Evolutionary conservation across 2,329 filamentous ascomycete species (phyloP).

Genomic region (Aspergillus floridensis): DNA sequence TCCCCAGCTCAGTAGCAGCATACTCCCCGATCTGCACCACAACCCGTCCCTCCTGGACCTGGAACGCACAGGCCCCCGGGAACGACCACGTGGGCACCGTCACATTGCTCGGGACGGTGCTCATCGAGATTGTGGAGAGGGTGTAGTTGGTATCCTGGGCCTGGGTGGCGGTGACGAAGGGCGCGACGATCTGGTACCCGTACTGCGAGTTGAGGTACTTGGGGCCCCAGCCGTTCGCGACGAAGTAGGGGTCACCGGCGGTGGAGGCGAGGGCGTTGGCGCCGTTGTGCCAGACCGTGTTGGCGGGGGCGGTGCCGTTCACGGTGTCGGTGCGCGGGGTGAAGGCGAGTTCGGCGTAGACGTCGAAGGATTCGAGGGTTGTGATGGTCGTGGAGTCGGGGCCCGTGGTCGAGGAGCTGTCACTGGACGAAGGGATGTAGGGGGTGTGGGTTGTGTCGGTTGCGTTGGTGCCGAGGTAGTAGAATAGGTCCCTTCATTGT

Average conservation of each 20-base stretch:
- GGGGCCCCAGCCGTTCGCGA: constrained; percentile 49
- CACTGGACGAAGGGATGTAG: constrained; percentile 34
- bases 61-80: neutral
- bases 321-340: constrained; percentile 41
- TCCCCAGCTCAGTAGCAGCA: neutral
- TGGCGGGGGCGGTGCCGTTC: constrained; percentile 41
- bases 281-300: constrained; percentile 40
- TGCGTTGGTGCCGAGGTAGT: constrained; percentile 39
- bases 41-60: neutral
- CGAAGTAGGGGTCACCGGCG: constrained; percentile 38
- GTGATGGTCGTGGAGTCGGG: constrained; percentile 34
- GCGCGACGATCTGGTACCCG: constrained; percentile 47
- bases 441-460: constrained; percentile 36
- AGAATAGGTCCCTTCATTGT: constrained; percentile 38
- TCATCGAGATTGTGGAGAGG: constrained; percentile 45
- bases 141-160: constrained; percentile 43
- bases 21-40: neutral
- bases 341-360: constrained; percentile 45
- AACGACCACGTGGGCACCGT: constrained; percentile 20
- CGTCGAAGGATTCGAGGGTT: constrained; percentile 43
- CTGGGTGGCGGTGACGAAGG: constrained; percentile 43
- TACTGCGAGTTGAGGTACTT: constrained; percentile 43
- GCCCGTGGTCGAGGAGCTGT: constrained; percentile 27
- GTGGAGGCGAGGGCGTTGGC: constrained; percentile 35
- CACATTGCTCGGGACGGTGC: constrained; percentile 24